These are phyloP conservation scores for Moelleriella libera DNA, from an alignment of 2,329 filamentous ascomycete genomes.

Conservation along the genomic window DNA sequence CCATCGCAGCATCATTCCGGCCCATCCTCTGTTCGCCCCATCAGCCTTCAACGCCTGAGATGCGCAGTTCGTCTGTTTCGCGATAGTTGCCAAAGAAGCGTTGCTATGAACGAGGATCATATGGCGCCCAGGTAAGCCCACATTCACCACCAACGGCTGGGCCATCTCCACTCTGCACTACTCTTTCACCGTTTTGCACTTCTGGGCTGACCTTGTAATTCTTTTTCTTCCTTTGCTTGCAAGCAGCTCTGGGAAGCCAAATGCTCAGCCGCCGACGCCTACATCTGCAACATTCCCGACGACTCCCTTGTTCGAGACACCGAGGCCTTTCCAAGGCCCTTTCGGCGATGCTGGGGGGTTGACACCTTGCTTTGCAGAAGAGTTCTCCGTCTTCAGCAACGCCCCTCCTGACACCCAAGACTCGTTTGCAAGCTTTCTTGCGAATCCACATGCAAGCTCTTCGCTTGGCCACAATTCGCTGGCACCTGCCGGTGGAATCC, in stretches of 20 bases:
- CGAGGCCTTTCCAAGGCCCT: constrained; percentile 30
- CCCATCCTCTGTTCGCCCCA: background rate
- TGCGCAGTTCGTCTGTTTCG: constrained; percentile 3
- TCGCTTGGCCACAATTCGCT: constrained; percentile 29
- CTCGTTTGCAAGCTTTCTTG: constrained; percentile 30
- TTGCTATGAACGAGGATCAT: constrained; percentile 52
- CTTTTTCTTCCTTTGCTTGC: constrained; percentile 1
- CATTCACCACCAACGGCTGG: constrained; percentile 3
- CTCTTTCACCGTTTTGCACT: constrained; percentile 6
- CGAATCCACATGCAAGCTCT: constrained; percentile 19
- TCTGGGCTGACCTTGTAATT: constrained; percentile 19
- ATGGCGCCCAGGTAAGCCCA: constrained; percentile 9
- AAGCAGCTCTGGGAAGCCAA: constrained; percentile 49
- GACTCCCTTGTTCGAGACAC: constrained; percentile 40
- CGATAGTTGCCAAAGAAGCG: constrained; percentile 1
- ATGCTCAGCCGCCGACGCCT: constrained; percentile 45
- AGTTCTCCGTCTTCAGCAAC: constrained; percentile 52
- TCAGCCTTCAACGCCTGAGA: constrained; percentile 5
- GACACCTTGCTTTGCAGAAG: constrained; percentile 50
- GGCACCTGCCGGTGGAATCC: constrained; percentile 34
- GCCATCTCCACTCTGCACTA: constrained; percentile 6
- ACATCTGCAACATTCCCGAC: constrained; percentile 36
- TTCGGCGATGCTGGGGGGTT: constrained; percentile 36
- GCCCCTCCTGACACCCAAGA: constrained; percentile 35
- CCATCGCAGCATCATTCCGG: background rate